phyloP scores from a whole-genome alignment of 257 asterid species.

The Leonotis leonurus region DNA sequence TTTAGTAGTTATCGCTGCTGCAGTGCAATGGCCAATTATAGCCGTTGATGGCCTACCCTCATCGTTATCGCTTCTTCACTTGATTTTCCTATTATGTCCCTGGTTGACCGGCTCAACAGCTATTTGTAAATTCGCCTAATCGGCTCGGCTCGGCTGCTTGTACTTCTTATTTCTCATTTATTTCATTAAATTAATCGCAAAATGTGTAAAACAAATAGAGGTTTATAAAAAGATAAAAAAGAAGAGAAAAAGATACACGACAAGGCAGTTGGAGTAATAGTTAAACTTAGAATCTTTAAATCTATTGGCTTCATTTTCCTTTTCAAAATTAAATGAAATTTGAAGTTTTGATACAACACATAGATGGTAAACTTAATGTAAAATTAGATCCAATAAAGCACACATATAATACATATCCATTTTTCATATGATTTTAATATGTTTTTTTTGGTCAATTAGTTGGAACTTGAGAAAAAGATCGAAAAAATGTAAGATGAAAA shows the following conservation, averaged over 20 bases:
- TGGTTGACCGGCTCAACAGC: neutral
- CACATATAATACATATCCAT: neutral
- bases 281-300: conserved; percentile 24
- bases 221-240: neutral
- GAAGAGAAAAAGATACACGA: neutral
- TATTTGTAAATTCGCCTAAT: neutral
- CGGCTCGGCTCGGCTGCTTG: conserved; percentile 13
- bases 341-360: no score
- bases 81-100: conserved; percentile 8
- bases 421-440: no score
- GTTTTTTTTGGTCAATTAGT: neutral
- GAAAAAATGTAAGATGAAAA: neutral
- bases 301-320: neutral
- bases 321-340: neutral
- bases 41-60: conserved; percentile 12
- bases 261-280: conserved; percentile 23
- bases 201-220: neutral
- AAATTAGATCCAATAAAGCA: no score
- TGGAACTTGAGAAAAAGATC: neutral
- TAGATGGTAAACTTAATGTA: no score
- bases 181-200: neutral
- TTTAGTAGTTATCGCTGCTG: neutral
- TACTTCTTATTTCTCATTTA: neutral
- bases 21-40: conserved; percentile 10
- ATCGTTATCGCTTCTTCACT: conserved; percentile 6